Base-by-base conservation (phyloP, 257 asterid genomes). In the Anisodus tanguticus region DNA sequence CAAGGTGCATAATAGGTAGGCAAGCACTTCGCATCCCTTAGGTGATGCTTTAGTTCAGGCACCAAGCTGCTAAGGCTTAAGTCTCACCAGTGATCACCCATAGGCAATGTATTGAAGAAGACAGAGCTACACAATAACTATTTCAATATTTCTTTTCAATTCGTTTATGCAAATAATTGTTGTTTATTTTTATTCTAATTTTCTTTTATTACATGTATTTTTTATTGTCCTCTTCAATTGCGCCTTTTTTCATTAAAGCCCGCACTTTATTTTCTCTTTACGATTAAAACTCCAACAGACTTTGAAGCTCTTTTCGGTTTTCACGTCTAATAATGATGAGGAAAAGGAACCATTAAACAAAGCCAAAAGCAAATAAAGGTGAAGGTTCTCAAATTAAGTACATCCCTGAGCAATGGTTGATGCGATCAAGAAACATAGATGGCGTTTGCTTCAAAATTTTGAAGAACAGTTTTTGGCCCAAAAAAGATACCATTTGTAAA, bases 321-420 rank as follows among this genome's bases (percentile, higher is more conserved):
- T 72, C n/a, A 3, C 0, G 41, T 6, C 17, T 22, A 51, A 72
- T 47, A 47, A 68, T 68, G 11, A 51, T 17, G 53, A 68, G 80
- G 47, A 72, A 55, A 11, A 72, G 57, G 80, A 72, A 10, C 80
- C 41, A 47, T 72, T 72, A 47, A 49, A 26, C 59, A 72, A 72
- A 72, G 80, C 59, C n/a, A 72, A 72, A 76, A 6, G 45, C 22
- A 76, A 51, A 22, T 74, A 47, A 26, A 74, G 22, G 47, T 51
- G 45, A 51, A 51, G 81, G 12, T 51, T 76, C 81, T 49, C 43
- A 51, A 22, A 49, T 51, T 51, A 72, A 72, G 80, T 19, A 49
- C 10, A 72, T 10, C 59, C 37, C 80, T 72, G 39, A 45, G 47
- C 59, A 22, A 37, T 10, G 41, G 60, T n/a, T 45, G 58, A 71